Base-by-base conservation (phyloP, 2,329 filamentous ascomycete species). In the Macrophomina phaseolina region DNA sequence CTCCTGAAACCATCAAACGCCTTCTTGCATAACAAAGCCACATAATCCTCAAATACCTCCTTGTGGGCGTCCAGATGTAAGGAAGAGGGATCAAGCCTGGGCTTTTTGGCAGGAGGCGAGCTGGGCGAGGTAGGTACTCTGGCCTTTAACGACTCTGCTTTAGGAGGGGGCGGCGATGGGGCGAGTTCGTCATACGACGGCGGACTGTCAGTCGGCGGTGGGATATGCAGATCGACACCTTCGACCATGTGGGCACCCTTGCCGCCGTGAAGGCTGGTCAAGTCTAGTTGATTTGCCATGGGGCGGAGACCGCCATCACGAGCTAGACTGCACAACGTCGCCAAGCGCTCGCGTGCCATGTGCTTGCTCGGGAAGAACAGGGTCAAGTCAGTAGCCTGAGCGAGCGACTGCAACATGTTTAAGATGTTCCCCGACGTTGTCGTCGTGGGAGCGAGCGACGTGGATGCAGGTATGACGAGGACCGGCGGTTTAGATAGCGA, bases 381-480 rank as follows among this genome's bases (percentile, higher is more conserved):
- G 14, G 46, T 52, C 34, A 66, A 45, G 4, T 42, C 34, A 16
- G 64, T 60, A 32, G 34, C 55, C 34, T 60, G 42, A 28, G 76
- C 46, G 69, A 76, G 52, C 71, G 74, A 5, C 74, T 75, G 71
- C 73, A 74, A 48, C 69, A 72, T 11, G 68, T 72, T 4, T 68
- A 71, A 12, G 70, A 73, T 0, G 76, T 81, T 12, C 75, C 77
- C 53, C 61, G 76, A n/a, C 77, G 79, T 36, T 77, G 79, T 46
- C 4, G 42, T 66, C 16, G 55, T 46, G 4, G 64, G 64, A 1
- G 46, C 45, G 30, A 55, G 45, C 7, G 64, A 51, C 12, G 64
- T 60, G 12, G 34, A 32, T 4, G 53, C 53, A 8, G 64, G 64
- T 4, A 51, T 23, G 18, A 66, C n/a, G 8, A 66, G 14, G 1